These are phyloP conservation scores for Neostapfia colusana DNA, from an alignment of 176 grass and related monocot genomes.

Conservation along the genomic window DNA sequence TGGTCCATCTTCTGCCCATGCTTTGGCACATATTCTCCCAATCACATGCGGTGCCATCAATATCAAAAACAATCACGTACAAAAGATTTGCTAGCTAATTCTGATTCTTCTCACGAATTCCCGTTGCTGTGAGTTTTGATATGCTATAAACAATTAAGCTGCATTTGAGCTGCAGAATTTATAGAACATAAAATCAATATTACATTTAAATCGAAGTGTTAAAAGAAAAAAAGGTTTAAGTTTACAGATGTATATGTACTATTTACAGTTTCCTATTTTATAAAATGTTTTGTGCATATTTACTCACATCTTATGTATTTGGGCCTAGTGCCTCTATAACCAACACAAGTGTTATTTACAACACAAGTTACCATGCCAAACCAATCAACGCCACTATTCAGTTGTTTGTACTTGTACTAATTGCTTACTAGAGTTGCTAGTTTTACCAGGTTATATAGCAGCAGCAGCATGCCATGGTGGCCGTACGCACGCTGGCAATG, in stretches of 20 bases:
- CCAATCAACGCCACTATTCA: neutral
- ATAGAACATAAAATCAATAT: neutral
- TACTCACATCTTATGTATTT: no score
- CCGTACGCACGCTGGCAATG: neutral
- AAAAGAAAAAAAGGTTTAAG: neutral
- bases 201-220: neutral
- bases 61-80: neutral
- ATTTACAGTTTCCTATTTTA: no score
- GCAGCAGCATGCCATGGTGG: neutral
- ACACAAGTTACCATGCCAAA: neutral
- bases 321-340: no score
- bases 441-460: neutral
- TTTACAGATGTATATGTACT: no score
- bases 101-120: neutral
- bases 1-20: conserved; percentile 26
- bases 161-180: neutral
- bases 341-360: no score
- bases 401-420: neutral
- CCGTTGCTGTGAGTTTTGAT: neutral
- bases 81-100: conserved; percentile 13
- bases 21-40: conserved; percentile 46
- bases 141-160: neutral
- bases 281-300: no score
- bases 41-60: conserved; percentile 24
- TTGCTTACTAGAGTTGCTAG: neutral